A percentile compares a stretch with the other conserved stretches of the same genome.
These are phyloP conservation scores for Sporisorium exsertum DNA, from an alignment of 1,284 basidiomycete genomes.

Conservation along the genomic window DNA sequence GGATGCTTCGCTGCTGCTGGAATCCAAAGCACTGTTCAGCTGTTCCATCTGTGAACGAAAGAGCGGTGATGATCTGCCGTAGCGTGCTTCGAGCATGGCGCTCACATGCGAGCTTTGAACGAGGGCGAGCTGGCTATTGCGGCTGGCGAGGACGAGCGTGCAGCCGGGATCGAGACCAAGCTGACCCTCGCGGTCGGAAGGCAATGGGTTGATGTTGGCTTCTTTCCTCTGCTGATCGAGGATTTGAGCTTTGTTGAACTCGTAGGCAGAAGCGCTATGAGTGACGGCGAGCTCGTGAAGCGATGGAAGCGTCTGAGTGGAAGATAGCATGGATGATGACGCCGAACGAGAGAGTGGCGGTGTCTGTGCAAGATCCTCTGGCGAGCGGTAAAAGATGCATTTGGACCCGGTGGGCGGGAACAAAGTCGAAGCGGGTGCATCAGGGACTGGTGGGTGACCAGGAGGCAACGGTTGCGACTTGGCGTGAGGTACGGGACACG, in stretches of 20 bases:
- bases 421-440: constrained; percentile 53
- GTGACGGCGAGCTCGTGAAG: constrained; percentile 46
- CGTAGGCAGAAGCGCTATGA: constrained; percentile 35
- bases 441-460: constrained; percentile 63
- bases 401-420: constrained; percentile 60
- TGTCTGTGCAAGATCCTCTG: constrained; percentile 58
- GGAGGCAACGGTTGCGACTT: constrained; percentile 65
- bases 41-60: constrained; percentile 41
- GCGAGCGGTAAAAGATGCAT: constrained; percentile 66
- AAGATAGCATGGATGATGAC: constrained; percentile 40
- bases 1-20: background rate
- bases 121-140: constrained; percentile 63
- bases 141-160: constrained; percentile 61
- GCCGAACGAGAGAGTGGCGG: constrained; percentile 56
- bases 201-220: constrained; percentile 63
- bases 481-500: constrained; percentile 66
- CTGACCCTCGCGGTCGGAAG: constrained; percentile 39
- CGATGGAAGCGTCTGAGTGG: constrained; percentile 36
- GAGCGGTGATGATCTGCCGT: constrained; percentile 56
- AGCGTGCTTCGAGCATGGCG: constrained; percentile 61
- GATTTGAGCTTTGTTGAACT: constrained; percentile 46
- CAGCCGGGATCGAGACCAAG: constrained; percentile 53
- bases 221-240: constrained; percentile 49
- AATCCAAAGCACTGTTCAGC: background rate
- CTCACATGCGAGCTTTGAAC: constrained; percentile 62